A percentile compares a stretch with the other conserved stretches of the same genome.
phyloP scores from a whole-genome alignment of 352 stramenopile species.

The Aphanomyces stellatus region DNA sequence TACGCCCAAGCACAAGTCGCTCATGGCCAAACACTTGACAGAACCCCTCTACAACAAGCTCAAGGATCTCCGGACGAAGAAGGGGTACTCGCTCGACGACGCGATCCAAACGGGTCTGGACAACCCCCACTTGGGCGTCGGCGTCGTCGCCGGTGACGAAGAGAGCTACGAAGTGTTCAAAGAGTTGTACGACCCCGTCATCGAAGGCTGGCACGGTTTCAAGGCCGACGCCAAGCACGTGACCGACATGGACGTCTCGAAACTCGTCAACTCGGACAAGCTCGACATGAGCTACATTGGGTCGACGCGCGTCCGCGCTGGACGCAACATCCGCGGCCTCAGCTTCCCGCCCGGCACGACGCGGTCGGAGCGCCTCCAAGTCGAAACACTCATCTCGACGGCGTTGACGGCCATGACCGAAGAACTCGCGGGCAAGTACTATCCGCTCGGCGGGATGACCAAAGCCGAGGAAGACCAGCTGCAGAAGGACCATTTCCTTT shows the following conservation, averaged over 20 bases:
- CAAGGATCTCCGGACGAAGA: slow-evolving; percentile 56
- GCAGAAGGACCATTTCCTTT: slow-evolving; percentile 87
- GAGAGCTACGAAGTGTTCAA: slow-evolving; percentile 78
- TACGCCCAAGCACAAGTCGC: slow-evolving; percentile 68
- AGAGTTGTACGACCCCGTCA: slow-evolving; percentile 74
- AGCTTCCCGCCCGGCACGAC: slow-evolving; percentile 82
- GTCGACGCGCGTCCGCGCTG: slow-evolving; percentile 88
- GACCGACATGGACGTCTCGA: slow-evolving; percentile 73
- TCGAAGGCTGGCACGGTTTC: slow-evolving; percentile 81
- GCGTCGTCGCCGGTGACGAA: slow-evolving; percentile 78
- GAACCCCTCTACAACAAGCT: slow-evolving; percentile 75
- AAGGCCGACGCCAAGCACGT: slow-evolving; percentile 70
- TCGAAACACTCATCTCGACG: slow-evolving; percentile 80
- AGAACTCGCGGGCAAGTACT: slow-evolving; percentile 83
- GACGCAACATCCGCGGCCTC: slow-evolving; percentile 84
- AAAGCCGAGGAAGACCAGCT: slow-evolving; percentile 88
- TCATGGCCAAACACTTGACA: slow-evolving; percentile 82
- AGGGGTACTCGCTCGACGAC: slow-evolving; percentile 78
- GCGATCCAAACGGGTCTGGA: slow-evolving; percentile 83
- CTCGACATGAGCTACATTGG: slow-evolving; percentile 80
- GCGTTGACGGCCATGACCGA: slow-evolving; percentile 58
- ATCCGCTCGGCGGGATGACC: slow-evolving; percentile 83
- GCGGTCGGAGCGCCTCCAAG: slow-evolving; percentile 62
- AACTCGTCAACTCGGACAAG: slow-evolving; percentile 58
- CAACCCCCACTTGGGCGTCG: slow-evolving; percentile 70